phyloP scores from a whole-genome alignment of 371 early-diverging fungal genomes.

The Dinochytrium kinnereticum region DNA sequence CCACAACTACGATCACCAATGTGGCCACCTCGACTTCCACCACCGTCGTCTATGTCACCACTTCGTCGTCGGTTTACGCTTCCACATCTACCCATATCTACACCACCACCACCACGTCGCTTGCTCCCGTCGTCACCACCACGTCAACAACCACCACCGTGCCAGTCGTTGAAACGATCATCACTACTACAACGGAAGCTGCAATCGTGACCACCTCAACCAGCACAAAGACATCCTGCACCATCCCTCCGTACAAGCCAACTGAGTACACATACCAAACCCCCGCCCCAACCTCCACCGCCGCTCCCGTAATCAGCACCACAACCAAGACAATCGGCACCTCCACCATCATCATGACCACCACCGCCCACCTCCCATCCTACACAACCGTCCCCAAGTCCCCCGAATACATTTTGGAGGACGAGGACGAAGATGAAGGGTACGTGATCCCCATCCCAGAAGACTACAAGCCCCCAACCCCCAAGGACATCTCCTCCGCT shows the following conservation, averaged over 20 bases:
- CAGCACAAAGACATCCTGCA: background rate
- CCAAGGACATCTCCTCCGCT: background rate
- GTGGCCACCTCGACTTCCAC: background rate
- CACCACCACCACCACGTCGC: background rate
- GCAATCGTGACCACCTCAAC: background rate
- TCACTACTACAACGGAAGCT: background rate
- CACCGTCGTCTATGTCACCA: background rate
- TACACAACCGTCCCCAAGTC: background rate
- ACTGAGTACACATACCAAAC: background rate
- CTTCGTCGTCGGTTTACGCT: background rate
- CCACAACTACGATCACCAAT: background rate
- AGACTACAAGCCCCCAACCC: conserved; percentile 9
- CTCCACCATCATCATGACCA: background rate
- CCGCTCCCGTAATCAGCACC: background rate
- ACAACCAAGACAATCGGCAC: background rate
- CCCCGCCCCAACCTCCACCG: conserved; percentile 4
- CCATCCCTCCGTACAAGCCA: background rate
- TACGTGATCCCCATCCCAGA: background rate
- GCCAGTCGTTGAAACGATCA: background rate
- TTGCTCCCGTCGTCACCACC: background rate
- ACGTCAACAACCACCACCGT: conserved; percentile 2
- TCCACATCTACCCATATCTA: background rate
- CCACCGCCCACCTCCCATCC: background rate
- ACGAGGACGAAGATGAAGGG: background rate
- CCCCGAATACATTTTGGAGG: background rate